Base-by-base conservation (phyloP, 495 filamentous ascomycete species). In the Rusavskia elegans region DNA sequence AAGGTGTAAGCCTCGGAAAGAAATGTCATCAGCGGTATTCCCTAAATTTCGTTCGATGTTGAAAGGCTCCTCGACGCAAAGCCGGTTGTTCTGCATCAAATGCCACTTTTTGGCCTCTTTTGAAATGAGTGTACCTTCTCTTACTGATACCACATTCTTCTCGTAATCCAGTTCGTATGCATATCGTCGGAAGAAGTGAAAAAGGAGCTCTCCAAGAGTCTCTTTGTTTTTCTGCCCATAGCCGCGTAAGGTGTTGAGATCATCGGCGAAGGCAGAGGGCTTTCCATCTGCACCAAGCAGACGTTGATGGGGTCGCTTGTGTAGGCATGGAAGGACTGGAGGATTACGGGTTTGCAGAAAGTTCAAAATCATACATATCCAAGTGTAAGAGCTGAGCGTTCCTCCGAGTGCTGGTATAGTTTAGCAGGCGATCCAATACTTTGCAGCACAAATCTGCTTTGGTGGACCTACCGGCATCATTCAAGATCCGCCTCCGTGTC, bases 291-390 rank as follows among this genome's bases (percentile, higher is more conserved):
- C 67, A 5, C 73, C 72, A 2, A 75, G 55, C 35, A 68, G 66
- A 58, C 79, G 79, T 58, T 83, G 67, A 55, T 85, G 78, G 7
- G 84, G 77, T 14, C 77, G 74, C 55, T 88, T 81, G 58, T 96
- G 93, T 10, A 98, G 76, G 25, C 85, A 81, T 7, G 92, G 92
- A 20, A 98, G 68, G 41, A 98, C 76, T 0, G 89, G 89, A 41
- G 90, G 88, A 54, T 87, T 74, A 59, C 92, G 79, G 30, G 85
- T 84, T 66, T 98, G 92, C 32, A 98, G 75, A 64, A 97, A 98
- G 55, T 89, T 92, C 59, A 98, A 83, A 56, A 97, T 95, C 78
- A 97, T 80, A 70, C 92, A 97, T 64, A 95, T 96, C 92, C 92
- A 98, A n/a, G 92, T 95, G 61, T 98, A 98, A 10, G 93, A 97